Conservation (phyloP, 345 rosid species). For the Garcia nutans region DNA sequence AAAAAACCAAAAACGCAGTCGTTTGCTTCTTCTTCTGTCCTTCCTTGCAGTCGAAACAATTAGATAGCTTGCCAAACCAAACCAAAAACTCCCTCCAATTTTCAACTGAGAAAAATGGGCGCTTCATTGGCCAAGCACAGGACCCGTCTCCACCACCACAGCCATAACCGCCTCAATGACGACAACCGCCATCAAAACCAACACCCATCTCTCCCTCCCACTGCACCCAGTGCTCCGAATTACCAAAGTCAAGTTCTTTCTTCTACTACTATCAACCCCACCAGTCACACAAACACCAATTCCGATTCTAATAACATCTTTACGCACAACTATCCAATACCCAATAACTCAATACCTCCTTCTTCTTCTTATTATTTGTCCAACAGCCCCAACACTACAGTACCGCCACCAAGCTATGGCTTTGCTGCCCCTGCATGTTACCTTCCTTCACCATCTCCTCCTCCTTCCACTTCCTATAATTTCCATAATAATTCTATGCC, state of each 20-base stretch:
- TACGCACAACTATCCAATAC: not conserved
- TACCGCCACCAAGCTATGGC: conserved; percentile 7
- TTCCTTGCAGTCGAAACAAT: not conserved
- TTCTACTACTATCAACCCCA: not conserved
- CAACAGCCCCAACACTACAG: not conserved
- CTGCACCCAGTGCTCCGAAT: conserved; percentile 1
- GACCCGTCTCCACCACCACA: not conserved
- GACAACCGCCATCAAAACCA: conserved; percentile 5
- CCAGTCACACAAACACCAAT: not conserved
- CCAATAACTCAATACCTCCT: not conserved
- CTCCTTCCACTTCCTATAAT: not conserved
- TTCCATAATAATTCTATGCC: not conserved
- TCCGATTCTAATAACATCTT: not conserved
- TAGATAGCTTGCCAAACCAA: too few relatives aligned
- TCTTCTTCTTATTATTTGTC: not conserved
- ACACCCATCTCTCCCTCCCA: conserved; percentile 3
- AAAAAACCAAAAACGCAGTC: too few relatives aligned
- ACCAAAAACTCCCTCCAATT: too few relatives aligned
- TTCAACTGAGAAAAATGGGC: conserved; percentile 4
- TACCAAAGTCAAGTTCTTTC: not conserved
- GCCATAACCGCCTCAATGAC: not conserved
- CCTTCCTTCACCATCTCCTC: not conserved
- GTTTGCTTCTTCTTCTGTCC: not conserved
- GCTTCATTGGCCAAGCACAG: not conserved
- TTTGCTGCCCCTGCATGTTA: conserved; percentile 2